These are phyloP conservation scores for Fragilaria crotonensis DNA, from an alignment of 108 stramenopile species.

Conservation along the genomic window DNA sequence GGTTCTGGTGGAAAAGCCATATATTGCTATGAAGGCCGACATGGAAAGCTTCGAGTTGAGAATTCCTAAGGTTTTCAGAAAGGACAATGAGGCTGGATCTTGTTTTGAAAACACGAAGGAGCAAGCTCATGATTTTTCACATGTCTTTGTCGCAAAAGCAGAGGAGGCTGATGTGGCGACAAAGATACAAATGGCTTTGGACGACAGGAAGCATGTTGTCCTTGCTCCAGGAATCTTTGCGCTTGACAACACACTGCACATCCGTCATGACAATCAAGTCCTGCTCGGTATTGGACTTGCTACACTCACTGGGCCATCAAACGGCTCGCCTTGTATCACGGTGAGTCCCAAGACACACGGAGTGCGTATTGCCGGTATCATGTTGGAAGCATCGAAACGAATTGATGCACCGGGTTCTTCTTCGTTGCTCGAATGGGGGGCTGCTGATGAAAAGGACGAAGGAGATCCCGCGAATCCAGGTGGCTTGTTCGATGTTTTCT, in stretches of 20 bases:
- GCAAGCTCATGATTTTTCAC: conserved; percentile 41
- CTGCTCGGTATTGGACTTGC: conserved; percentile 77
- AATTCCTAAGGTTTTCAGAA: conserved; percentile 25
- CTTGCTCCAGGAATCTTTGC: conserved; percentile 67
- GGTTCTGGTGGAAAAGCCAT: conserved; percentile 54
- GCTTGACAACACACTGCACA: conserved; percentile 43
- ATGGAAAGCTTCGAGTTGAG: conserved; percentile 27
- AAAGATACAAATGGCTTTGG: conserved; percentile 48
- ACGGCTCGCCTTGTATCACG: conserved; percentile 62
- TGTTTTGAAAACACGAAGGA: conserved; percentile 20
- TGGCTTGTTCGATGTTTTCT: conserved; percentile 69
- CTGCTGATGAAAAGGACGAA: conserved; percentile 17
- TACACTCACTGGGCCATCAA: conserved; percentile 48
- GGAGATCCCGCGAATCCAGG: conserved; percentile 55
- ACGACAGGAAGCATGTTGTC: conserved; percentile 66
- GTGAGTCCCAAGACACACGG: conserved; percentile 34
- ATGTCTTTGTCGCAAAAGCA: conserved; percentile 14
- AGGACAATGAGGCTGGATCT: conserved; percentile 10
- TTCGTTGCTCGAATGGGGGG: conserved; percentile 61
- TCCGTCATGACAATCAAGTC: conserved; percentile 51
- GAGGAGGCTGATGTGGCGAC: conserved; percentile 8
- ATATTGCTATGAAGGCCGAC: conserved; percentile 34
- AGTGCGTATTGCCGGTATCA: conserved; percentile 69
- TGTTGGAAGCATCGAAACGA: conserved; percentile 52
- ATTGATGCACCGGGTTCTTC: conserved; percentile 9